Percentiles rank a stretch among this genome's conserved stretches.
Evolutionary conservation across 2,329 filamentous ascomycete genomes (phyloP).

Genomic region (Coniochaeta sp.): DNA sequence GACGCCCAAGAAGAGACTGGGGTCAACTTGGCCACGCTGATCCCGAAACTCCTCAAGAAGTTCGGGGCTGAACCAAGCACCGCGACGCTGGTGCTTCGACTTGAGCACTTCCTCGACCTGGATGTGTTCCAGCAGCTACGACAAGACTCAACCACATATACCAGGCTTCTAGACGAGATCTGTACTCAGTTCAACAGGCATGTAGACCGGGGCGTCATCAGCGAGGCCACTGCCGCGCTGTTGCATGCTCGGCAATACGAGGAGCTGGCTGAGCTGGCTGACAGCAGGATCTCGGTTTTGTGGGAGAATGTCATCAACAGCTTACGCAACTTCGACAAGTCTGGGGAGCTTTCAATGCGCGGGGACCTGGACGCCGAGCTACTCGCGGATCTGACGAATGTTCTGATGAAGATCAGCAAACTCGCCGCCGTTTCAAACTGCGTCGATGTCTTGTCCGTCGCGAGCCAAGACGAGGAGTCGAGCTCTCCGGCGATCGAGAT

Average conservation of each 20-base stretch:
- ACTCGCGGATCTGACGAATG: constrained; percentile 65
- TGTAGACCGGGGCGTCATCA: constrained; percentile 75
- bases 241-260: constrained; percentile 81
- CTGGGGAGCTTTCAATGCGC: constrained; percentile 63
- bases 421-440: constrained; percentile 75
- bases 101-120: constrained; percentile 81
- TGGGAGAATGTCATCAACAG: constrained; percentile 80
- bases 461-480: constrained; percentile 39
- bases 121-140: constrained; percentile 83
- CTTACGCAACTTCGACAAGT: constrained; percentile 63
- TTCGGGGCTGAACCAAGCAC: constrained; percentile 86
- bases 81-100: constrained; percentile 73
- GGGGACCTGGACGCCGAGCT: constrained; percentile 59
- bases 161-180: constrained; percentile 79
- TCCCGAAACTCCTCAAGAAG: constrained; percentile 84
- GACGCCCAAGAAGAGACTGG: constrained; percentile 75
- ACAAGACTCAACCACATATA: constrained; percentile 76
- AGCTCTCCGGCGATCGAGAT: constrained; percentile 54
- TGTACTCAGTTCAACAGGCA: constrained; percentile 93
- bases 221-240: constrained; percentile 75
- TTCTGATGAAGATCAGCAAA: constrained; percentile 72
- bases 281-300: constrained; percentile 69
- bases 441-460: constrained; percentile 64
- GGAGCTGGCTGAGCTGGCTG: constrained; percentile 79
- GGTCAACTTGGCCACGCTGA: constrained; percentile 66